Conservation (phyloP, 225 moss, liverwort and hornwort species). For the Marchantia paleacea region DNA sequence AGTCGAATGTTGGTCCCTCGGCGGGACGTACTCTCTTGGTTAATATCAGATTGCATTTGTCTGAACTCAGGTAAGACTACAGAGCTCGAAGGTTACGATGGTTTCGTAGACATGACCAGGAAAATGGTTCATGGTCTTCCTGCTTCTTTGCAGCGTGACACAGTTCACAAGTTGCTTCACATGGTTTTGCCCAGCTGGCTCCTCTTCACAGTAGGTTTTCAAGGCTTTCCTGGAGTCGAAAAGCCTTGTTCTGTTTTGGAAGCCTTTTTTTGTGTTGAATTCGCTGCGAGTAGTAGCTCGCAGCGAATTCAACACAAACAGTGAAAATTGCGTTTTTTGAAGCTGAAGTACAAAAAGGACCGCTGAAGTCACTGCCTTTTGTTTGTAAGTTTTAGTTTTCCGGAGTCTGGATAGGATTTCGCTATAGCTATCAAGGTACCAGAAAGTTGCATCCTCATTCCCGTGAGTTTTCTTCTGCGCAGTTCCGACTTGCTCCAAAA, state of each 20-base stretch:
- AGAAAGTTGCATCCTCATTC: not conserved
- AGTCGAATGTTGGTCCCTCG: too few species aligned
- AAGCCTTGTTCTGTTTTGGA: not conserved
- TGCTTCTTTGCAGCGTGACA: conserved; percentile 26
- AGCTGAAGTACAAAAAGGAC: too few species aligned
- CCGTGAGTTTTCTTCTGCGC: conserved; percentile 13
- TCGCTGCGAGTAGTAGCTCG: too few species aligned
- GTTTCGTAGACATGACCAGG: conserved; percentile 45
- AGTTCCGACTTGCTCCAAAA: conserved; percentile 29
- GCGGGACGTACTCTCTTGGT: not conserved
- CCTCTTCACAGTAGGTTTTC: conserved; percentile 26
- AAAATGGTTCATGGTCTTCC: conserved; percentile 35
- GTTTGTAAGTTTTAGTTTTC: not conserved
- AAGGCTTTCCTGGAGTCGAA: not conserved
- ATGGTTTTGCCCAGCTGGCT: conserved; percentile 31
- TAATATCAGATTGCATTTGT: not conserved
- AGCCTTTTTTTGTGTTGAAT: too few species aligned
- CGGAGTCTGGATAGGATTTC: not conserved
- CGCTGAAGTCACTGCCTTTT: too few species aligned
- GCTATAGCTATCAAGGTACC: not conserved
- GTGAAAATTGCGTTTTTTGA: too few species aligned
- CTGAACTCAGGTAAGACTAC: conserved; percentile 34
- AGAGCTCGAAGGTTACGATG: conserved; percentile 41
- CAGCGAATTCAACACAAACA: not conserved
- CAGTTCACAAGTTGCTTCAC: conserved; percentile 30